phyloP scores from a whole-genome alignment of 1,139 yeast genomes.

The Pichia sp. region DNA sequence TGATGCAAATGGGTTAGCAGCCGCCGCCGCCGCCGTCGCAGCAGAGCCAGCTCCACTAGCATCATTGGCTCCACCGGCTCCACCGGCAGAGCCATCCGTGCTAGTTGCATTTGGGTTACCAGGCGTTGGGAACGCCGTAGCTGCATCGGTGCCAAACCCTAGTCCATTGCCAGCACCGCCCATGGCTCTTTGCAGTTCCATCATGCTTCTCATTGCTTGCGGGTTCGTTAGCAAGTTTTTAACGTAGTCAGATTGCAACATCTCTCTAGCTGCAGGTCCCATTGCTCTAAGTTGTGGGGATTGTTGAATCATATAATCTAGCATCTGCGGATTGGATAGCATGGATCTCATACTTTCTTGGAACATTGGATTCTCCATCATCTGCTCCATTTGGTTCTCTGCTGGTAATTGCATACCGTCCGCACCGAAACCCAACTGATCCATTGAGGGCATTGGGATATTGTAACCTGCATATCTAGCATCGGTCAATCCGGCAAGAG shows the following conservation, averaged over 20 bases:
- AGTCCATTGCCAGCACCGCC: slow-evolving; percentile 18
- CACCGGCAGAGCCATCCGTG: slow-evolving; percentile 13
- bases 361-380: slow-evolving; percentile 77
- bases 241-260: slow-evolving; percentile 78
- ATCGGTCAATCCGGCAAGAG: slow-evolving; percentile 85
- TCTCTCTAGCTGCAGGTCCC: slow-evolving; percentile 86
- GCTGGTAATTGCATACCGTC: slow-evolving; percentile 81
- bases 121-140: slow-evolving; percentile 48
- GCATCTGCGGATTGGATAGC: slow-evolving; percentile 72
- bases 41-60: slow-evolving; percentile 10
- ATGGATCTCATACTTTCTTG: slow-evolving; percentile 77
- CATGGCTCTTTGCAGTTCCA: slow-evolving; percentile 56
- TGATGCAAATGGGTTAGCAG: slow-evolving; percentile 17
- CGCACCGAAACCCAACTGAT: slow-evolving; percentile 61
- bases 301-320: slow-evolving; percentile 75
- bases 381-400: slow-evolving; percentile 61
- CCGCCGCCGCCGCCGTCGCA: slow-evolving; percentile 5
- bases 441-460: slow-evolving; percentile 76
- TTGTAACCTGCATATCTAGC: slow-evolving; percentile 90
- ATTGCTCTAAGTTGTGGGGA: slow-evolving; percentile 77
- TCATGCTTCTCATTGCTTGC: slow-evolving; percentile 73
- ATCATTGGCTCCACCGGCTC: slow-evolving; percentile 2
- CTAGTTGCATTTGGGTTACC: slow-evolving; percentile 22
- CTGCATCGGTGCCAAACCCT: slow-evolving; percentile 24
- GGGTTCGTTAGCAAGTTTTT: slow-evolving; percentile 85